phyloP scores from a whole-genome alignment of 306 rosid genomes.

The Inga oerstediana region DNA sequence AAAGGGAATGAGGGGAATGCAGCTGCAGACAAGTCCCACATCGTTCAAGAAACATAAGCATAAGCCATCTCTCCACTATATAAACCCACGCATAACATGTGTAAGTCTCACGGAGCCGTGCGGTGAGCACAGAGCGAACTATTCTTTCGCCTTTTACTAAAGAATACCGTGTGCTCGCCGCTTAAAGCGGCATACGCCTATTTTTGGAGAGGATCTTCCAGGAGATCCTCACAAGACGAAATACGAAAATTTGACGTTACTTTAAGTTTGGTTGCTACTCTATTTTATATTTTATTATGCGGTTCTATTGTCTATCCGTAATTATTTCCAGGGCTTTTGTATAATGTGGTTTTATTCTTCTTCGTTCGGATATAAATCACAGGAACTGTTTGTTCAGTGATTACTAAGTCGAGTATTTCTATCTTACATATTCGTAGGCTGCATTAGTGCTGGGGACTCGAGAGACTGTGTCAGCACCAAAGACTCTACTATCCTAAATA shows the following conservation, averaged over 20 bases:
- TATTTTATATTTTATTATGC: no score
- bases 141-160: constrained; percentile 36
- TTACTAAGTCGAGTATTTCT: no score
- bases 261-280: no score
- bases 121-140: constrained; percentile 21
- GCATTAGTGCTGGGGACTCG: no score
- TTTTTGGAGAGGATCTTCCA: constrained; percentile 13
- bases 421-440: no score
- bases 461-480: no score
- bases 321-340: background rate
- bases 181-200: constrained; percentile 27
- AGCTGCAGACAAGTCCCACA: background rate
- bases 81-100: background rate
- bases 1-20: background rate
- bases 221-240: no score
- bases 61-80: background rate
- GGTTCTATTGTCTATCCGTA: no score
- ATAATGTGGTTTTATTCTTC: background rate
- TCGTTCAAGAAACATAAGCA: background rate
- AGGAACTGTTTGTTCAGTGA: no score
- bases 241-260: background rate
- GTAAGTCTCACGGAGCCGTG: background rate
- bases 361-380: background rate
- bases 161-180: constrained; percentile 40
- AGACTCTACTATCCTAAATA: no score